These are phyloP conservation scores for Fusarium coffeatum DNA, from an alignment of 2,329 filamentous ascomycete genomes.

Conservation along the genomic window DNA sequence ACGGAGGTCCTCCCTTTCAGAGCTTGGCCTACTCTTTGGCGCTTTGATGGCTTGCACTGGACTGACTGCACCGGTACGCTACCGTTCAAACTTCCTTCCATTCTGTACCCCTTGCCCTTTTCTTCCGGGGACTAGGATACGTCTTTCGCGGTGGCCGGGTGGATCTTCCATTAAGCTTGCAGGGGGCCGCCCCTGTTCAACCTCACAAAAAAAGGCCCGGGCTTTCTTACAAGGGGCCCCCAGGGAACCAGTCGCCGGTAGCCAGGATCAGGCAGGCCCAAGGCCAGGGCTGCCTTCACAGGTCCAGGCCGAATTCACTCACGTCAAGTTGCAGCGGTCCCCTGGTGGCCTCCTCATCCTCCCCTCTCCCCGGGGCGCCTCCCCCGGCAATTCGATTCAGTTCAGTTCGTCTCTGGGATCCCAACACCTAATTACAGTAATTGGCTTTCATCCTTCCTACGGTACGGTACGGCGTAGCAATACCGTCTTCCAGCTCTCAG, in stretches of 20 bases:
- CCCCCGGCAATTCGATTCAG: constrained; percentile 21
- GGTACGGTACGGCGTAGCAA: not conserved
- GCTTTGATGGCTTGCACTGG: constrained; percentile 18
- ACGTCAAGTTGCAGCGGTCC: constrained; percentile 20
- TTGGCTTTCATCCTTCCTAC: not conserved
- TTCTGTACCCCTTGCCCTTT: constrained; percentile 34
- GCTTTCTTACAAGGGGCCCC: constrained; percentile 29
- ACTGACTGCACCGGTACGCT: constrained; percentile 25
- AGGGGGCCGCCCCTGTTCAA: constrained; percentile 22
- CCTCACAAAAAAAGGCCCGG: constrained; percentile 21
- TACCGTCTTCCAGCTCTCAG: constrained; percentile 5
- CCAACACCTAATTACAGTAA: not conserved
- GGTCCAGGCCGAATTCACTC: constrained; percentile 13
- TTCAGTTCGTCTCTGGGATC: constrained; percentile 1
- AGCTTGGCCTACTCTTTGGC: constrained; percentile 35
- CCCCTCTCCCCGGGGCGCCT: constrained; percentile 4
- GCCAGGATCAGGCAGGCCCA: constrained; percentile 4
- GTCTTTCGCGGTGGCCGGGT: constrained; percentile 39
- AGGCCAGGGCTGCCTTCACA: constrained; percentile 28
- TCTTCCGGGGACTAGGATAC: constrained; percentile 28
- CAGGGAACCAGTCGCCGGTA: constrained; percentile 4
- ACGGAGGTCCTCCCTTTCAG: constrained; percentile 38
- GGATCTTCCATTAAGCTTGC: constrained; percentile 34
- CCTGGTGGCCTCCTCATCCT: constrained; percentile 3
- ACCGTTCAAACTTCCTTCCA: constrained; percentile 16